These are phyloP conservation scores for Exserohilum turcica DNA, from an alignment of 2,329 filamentous ascomycete species.

Conservation along the genomic window DNA sequence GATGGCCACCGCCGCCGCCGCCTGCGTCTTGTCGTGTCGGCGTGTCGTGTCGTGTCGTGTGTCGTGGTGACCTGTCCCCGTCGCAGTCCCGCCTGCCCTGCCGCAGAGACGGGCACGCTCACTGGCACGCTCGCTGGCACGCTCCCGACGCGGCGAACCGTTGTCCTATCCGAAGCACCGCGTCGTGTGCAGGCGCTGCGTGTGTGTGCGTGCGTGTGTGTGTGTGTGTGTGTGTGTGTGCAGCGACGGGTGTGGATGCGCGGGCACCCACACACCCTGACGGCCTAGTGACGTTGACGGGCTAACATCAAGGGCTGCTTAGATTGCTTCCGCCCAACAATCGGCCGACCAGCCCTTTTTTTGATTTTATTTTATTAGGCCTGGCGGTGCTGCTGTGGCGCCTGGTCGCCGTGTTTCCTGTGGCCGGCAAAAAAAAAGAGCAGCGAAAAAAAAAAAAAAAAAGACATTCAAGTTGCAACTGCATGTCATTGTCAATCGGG, in stretches of 20 bases:
- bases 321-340: constrained; percentile 24
- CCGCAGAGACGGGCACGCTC: constrained; percentile 5
- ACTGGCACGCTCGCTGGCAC: constrained; percentile 5
- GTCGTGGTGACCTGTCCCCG: constrained; percentile 1
- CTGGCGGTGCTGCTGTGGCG: constrained; percentile 7
- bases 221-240: too few species aligned
- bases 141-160: constrained; percentile 2
- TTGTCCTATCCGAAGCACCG: constrained; percentile 1
- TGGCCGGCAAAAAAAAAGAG: constrained; percentile 24
- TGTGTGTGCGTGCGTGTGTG: too few species aligned
- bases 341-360: neutral
- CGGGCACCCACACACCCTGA: neutral
- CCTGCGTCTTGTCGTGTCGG: too few species aligned
- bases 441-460: constrained; percentile 26
- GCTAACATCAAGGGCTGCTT: neutral
- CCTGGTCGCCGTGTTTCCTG: constrained; percentile 16
- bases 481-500: constrained; percentile 18
- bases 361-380: neutral
- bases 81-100: constrained; percentile 3
- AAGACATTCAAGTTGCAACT: constrained; percentile 20
- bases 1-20: neutral
- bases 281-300: constrained; percentile 10
- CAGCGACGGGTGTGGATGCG: too few species aligned
- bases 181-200: neutral
- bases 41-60: too few species aligned